Evolutionary conservation across 2,329 filamentous ascomycete genomes (phyloP).

Genomic region (Claviceps monticola): DNA sequence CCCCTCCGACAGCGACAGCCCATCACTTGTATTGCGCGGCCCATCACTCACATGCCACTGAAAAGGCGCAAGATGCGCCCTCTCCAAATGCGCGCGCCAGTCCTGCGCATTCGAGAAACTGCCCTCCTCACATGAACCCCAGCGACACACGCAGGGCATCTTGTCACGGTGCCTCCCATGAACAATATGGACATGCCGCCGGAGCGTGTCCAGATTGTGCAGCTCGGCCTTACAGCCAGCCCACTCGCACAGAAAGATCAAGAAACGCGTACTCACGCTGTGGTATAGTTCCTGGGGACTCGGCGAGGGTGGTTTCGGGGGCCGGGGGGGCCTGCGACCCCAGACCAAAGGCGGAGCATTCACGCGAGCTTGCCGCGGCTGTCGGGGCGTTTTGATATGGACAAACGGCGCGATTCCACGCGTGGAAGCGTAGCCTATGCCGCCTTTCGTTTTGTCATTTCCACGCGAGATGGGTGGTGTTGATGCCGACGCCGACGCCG

Average conservation of each 20-base stretch:
- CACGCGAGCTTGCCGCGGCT: constrained; percentile 12
- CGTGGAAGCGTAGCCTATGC: constrained; percentile 14
- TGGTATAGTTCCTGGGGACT: constrained; percentile 28
- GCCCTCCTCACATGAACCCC: constrained; percentile 18
- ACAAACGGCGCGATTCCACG: constrained; percentile 6
- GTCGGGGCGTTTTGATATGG: constrained; percentile 6
- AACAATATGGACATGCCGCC: constrained; percentile 36
- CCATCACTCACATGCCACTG: constrained; percentile 49
- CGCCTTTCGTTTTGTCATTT: constrained; percentile 18
- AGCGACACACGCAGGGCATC: constrained; percentile 12
- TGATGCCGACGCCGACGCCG: background rate
- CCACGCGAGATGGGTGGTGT: background rate
- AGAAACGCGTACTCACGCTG: constrained; percentile 27
- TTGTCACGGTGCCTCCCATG: constrained; percentile 22
- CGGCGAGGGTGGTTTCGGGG: constrained; percentile 24
- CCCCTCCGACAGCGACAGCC: background rate
- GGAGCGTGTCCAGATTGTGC: constrained; percentile 46
- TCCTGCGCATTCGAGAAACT: constrained; percentile 9
- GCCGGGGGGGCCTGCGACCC: constrained; percentile 28
- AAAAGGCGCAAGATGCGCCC: constrained; percentile 37
- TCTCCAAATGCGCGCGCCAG: constrained; percentile 38
- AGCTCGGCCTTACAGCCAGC: constrained; percentile 42
- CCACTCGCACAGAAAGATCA: constrained; percentile 48
- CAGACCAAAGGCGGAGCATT: constrained; percentile 13
- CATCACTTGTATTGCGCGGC: constrained; percentile 26